These are phyloP conservation scores for Didymella pomorum DNA, from an alignment of 2,329 filamentous ascomycete genomes.

Conservation along the genomic window DNA sequence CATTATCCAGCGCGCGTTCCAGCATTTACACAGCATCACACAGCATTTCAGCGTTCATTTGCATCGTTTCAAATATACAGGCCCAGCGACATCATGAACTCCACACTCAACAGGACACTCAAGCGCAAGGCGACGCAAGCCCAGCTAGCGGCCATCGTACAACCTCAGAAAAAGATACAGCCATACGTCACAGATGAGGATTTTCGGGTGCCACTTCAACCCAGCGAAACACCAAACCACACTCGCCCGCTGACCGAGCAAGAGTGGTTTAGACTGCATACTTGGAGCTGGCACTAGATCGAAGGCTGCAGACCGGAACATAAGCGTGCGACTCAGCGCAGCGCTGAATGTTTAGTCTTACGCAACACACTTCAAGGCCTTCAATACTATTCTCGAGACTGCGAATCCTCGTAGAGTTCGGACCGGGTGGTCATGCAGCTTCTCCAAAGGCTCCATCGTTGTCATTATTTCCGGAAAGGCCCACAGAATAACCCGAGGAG, in stretches of 20 bases:
- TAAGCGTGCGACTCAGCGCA: no score
- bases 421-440: neutral
- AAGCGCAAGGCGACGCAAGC: constrained; percentile 20
- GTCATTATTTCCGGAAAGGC: neutral
- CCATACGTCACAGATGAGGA: constrained; percentile 21
- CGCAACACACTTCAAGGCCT: neutral
- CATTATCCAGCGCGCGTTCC: neutral
- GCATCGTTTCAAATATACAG: neutral
- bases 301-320: neutral
- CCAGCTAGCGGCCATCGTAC: constrained; percentile 6
- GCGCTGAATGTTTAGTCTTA: no score
- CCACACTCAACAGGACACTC: constrained; percentile 15
- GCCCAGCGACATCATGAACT: constrained; percentile 7
- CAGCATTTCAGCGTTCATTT: neutral
- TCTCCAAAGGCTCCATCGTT: no score
- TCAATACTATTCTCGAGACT: neutral
- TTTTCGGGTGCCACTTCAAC: constrained; percentile 11
- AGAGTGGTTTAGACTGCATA: constrained; percentile 17
- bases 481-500: neutral
- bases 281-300: constrained; percentile 15
- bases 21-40: neutral
- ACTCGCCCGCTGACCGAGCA: constrained; percentile 13
- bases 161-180: constrained; percentile 15
- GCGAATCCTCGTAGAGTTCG: neutral
- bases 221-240: constrained; percentile 3